These are phyloP conservation scores for Sistotremastrum niveocremeum DNA, from an alignment of 768 basidiomycete genomes.

Conservation along the genomic window DNA sequence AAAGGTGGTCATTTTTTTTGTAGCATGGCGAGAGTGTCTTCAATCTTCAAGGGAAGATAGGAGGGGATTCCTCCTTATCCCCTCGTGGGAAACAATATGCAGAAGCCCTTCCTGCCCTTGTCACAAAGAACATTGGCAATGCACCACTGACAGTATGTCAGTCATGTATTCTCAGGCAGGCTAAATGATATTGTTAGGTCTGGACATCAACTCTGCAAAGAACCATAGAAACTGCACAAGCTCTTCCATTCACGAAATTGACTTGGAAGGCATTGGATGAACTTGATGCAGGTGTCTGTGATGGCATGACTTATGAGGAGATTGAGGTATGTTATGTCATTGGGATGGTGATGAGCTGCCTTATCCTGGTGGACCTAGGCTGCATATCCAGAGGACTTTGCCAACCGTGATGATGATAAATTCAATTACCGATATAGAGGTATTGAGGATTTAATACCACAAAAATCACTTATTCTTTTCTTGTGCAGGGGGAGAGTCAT, in stretches of 20 bases:
- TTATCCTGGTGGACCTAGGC: slow-evolving; percentile 30
- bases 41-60: slow-evolving; percentile 94
- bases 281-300: slow-evolving; percentile 96
- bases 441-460: slow-evolving; percentile 3
- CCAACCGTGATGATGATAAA: slow-evolving; percentile 96
- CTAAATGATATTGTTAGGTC: slow-evolving; percentile 35
- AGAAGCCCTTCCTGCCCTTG: slow-evolving; percentile 68
- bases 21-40: slow-evolving; percentile 98
- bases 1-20: not conserved
- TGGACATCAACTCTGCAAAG: slow-evolving; percentile 98
- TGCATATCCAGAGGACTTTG: slow-evolving; percentile 96
- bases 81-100: slow-evolving; percentile 78
- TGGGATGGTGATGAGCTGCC: not conserved
- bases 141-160: slow-evolving; percentile 63
- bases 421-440: slow-evolving; percentile 98
- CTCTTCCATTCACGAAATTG: slow-evolving; percentile 76
- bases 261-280: slow-evolving; percentile 99
- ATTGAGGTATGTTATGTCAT: slow-evolving; percentile 55
- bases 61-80: slow-evolving; percentile 89
- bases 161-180: not conserved
- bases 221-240: slow-evolving; percentile 80
- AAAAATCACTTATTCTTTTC: not conserved
- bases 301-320: slow-evolving; percentile 99
- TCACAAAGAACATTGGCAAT: slow-evolving; percentile 84
- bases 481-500: slow-evolving; percentile 70